Evolutionary conservation across 2,329 filamentous ascomycete genomes (phyloP).

Genomic region (Macrophomina phaseolina): DNA sequence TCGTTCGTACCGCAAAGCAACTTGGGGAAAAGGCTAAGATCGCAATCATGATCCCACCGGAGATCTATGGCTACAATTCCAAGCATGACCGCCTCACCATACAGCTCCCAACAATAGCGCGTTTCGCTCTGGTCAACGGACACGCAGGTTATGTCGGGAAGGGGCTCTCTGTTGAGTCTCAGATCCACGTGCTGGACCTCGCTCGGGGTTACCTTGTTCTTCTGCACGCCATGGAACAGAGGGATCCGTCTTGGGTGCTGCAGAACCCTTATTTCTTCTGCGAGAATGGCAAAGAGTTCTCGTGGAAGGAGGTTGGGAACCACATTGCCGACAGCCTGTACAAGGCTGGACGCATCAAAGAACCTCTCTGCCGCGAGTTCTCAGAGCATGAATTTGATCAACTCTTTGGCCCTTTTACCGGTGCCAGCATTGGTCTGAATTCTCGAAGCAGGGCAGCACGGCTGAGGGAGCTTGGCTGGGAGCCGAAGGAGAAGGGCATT

Average conservation of each 20-base stretch:
- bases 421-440: constrained; percentile 49
- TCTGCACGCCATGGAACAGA: constrained; percentile 50
- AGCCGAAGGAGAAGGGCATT: constrained; percentile 52
- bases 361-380: constrained; percentile 46
- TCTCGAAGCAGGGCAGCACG: constrained; percentile 52
- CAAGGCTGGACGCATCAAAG: constrained; percentile 45
- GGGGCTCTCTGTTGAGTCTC: constrained; percentile 49
- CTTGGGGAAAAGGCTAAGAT: constrained; percentile 51
- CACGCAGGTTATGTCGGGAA: constrained; percentile 53
- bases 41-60: constrained; percentile 54
- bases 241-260: constrained; percentile 40
- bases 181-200: constrained; percentile 56
- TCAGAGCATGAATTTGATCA: constrained; percentile 40
- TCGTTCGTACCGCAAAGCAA: constrained; percentile 45
- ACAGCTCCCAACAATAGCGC: constrained; percentile 54
- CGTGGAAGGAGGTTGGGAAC: constrained; percentile 50
- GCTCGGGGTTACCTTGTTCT: constrained; percentile 34
- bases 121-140: constrained; percentile 56
- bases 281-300: constrained; percentile 52
- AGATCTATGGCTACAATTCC: constrained; percentile 54
- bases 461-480: constrained; percentile 53
- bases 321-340: constrained; percentile 48
- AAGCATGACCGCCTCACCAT: constrained; percentile 51
- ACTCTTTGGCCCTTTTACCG: constrained; percentile 40
- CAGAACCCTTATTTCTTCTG: constrained; percentile 58